A percentile compares a stretch with the other conserved stretches of the same genome.
Evolutionary conservation across 2,329 filamentous ascomycete species (phyloP).

Genomic region (Alternaria brassicae): DNA sequence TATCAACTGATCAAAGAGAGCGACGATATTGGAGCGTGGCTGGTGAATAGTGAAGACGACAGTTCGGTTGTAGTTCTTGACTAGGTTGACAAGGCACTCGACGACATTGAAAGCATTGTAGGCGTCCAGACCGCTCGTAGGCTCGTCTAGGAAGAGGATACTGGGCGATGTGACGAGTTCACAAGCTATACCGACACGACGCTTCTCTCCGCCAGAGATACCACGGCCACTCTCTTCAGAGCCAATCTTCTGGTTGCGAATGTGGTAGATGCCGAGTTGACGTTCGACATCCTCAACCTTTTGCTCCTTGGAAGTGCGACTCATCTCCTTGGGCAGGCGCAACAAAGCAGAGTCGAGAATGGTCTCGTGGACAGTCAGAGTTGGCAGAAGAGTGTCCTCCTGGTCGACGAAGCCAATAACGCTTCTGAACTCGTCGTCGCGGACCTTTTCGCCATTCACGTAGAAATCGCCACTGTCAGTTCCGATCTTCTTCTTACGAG

Average conservation of each 20-base stretch:
- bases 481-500: conserved; percentile 95
- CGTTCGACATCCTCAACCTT: conserved; percentile 91
- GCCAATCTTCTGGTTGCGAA: conserved; percentile 92
- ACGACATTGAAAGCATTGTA: conserved; percentile 99
- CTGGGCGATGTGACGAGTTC: conserved; percentile 97
- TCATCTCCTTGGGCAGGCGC: conserved; percentile 92
- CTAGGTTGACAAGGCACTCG: conserved; percentile 91
- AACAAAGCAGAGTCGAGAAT: conserved; percentile 93
- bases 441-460: conserved; percentile 90
- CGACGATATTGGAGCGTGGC: conserved; percentile 96
- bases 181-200: conserved; percentile 94
- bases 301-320: conserved; percentile 83
- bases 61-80: conserved; percentile 95
- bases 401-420: conserved; percentile 98
- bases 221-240: conserved; percentile 95
- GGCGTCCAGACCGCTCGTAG: conserved; percentile 92
- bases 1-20: conserved; percentile 92
- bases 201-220: conserved; percentile 96
- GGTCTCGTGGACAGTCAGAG: conserved; percentile 95
- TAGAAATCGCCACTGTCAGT: conserved; percentile 80
- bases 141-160: conserved; percentile 95
- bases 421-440: conserved; percentile 83
- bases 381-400: conserved; percentile 95
- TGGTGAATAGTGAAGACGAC: conserved; percentile 99
- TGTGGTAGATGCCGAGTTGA: conserved; percentile 92